Evolutionary conservation across 2,329 filamentous ascomycete genomes (phyloP).

Genomic region (Didymella pomorum): DNA sequence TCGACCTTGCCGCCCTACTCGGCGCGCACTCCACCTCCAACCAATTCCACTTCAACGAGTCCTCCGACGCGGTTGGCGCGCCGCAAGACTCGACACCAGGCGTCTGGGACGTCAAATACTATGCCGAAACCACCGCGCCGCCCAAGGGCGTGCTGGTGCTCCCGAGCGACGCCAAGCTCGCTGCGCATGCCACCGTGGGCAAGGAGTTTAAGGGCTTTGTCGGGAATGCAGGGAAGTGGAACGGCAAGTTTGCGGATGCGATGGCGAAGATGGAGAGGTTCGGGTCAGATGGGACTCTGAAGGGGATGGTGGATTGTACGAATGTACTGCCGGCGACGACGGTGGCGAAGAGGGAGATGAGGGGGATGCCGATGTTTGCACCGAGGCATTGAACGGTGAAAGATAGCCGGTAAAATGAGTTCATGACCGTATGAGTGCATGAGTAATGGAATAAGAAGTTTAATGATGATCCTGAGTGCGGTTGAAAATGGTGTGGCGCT

Average conservation of each 20-base stretch:
- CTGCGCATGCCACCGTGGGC: conserved; percentile 38
- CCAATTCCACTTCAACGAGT: conserved; percentile 31
- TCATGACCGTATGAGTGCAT: no score
- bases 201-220: conserved; percentile 49
- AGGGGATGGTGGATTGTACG: conserved; percentile 33
- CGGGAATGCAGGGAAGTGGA: conserved; percentile 46
- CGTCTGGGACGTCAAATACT: conserved; percentile 40
- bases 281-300: conserved; percentile 22
- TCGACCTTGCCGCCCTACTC: conserved; percentile 39
- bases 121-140: conserved; percentile 35
- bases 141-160: conserved; percentile 38
- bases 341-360: conserved; percentile 30
- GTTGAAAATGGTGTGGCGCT: no score
- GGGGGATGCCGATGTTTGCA: conserved; percentile 14
- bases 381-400: conserved; percentile 9
- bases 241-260: conserved; percentile 41
- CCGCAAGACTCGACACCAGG: conserved; percentile 36
- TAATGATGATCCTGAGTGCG: no score
- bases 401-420: no score
- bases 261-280: conserved; percentile 35
- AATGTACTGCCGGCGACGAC: conserved; percentile 27
- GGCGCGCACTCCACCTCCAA: conserved; percentile 35
- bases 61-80: conserved; percentile 15
- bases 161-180: conserved; percentile 43
- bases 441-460: no score